Percentiles rank a stretch among this genome's conserved stretches.
These are phyloP conservation scores for Fagus crenata DNA, from an alignment of 306 rosid genomes.

Conservation along the genomic window DNA sequence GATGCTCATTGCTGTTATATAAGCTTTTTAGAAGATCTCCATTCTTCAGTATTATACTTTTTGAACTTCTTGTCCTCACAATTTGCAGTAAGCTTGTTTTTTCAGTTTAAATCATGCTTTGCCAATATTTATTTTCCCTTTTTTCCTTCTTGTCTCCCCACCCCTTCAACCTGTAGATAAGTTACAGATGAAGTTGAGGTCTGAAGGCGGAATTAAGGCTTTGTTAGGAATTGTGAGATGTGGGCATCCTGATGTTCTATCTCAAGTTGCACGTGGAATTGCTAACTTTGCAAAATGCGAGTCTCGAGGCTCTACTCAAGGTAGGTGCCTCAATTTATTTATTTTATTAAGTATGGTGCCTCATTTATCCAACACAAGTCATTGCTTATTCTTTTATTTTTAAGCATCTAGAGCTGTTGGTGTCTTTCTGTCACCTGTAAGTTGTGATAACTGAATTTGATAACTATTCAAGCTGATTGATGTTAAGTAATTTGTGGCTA, in stretches of 20 bases:
- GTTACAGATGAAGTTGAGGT: constrained; percentile 72
- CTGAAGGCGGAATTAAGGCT: constrained; percentile 96
- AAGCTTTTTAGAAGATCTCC: neutral
- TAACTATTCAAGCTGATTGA: neutral
- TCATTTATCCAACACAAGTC: neutral
- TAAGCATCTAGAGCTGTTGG: neutral
- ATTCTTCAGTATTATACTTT: neutral
- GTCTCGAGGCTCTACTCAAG: constrained; percentile 87
- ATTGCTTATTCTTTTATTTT: neutral
- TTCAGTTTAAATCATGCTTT: neutral
- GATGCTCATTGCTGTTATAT: neutral
- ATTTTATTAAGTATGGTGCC: neutral
- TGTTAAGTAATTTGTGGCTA: neutral
- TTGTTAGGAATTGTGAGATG: constrained; percentile 94
- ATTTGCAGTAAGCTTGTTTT: neutral
- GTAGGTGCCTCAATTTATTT: constrained; percentile 36
- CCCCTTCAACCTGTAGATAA: constrained; percentile 49
- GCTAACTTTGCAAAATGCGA: constrained; percentile 99
- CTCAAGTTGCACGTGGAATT: constrained; percentile 96
- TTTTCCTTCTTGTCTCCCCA: constrained; percentile 13
- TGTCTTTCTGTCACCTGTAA: neutral
- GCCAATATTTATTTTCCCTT: constrained; percentile 4
- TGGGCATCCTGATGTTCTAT: constrained; percentile 96
- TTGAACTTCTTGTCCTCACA: constrained; percentile 5
- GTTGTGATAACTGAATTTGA: neutral